Base-by-base conservation (phyloP, 345 rosid species). In the Melaleuca alternifolia region DNA sequence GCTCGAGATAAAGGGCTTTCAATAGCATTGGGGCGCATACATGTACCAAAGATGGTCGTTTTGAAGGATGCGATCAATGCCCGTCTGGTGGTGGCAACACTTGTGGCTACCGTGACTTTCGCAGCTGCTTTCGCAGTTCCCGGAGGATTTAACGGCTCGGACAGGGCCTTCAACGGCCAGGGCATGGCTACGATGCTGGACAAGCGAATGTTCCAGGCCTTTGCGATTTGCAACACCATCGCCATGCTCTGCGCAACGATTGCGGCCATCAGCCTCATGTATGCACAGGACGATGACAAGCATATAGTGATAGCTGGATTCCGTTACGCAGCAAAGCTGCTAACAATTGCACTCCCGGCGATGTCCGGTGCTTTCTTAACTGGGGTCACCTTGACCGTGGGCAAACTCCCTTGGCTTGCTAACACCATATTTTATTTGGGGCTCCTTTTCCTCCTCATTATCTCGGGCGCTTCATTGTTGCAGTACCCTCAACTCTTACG, bases 261-360 rank as follows among this genome's bases (percentile, higher is more conserved):
- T 3, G 77, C 77, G 2, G 23, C 15, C 10, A 1, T 18, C 77
- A 16, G 7, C 77, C 77, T 65, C 77, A 33, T 16, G 0, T 28
- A 1, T 10, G 41, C 0, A 0, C 11, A 33, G 20, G 41, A 14
- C 6, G 1, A 30, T 2, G 76, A 62, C 9, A 4, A 6, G 5
- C 9, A 0, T 3, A 15, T 0, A 3, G 11, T 10, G 10, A 0
- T 15, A 3, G 0, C 5, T 16, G 5, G 41, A 14, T 14, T 0
- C 37, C 0, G 0, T 0, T 1, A 0, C 44, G 3, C 77, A 30
- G 1, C 0, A 8, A 1, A 0, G 5, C 77, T 5, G 23, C 77
- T 65, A 65, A 9, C 0, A 16, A 1, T 1, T 9, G 23, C 77
- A 65, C 10, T 65, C 44, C 6, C 5, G 44, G 21, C 44, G 5